These are phyloP conservation scores for Eustoma russellianum DNA, from an alignment of 257 asterid genomes.

Conservation along the genomic window DNA sequence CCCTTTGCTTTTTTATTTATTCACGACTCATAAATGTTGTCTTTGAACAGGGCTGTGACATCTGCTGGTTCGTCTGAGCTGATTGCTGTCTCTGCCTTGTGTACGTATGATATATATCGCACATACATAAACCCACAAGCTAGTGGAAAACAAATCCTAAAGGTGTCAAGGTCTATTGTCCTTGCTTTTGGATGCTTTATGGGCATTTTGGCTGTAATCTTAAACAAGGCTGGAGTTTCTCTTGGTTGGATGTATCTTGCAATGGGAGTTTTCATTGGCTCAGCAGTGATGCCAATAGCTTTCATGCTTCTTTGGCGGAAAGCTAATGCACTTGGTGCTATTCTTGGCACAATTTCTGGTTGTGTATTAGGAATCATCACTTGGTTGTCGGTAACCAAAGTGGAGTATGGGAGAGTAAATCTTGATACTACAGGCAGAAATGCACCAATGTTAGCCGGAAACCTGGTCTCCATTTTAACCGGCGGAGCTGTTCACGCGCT, in stretches of 20 bases:
- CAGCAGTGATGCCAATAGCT: slow-evolving; percentile 88
- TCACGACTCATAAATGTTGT: not conserved
- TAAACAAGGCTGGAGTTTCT: slow-evolving; percentile 82
- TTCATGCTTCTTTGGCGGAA: slow-evolving; percentile 84
- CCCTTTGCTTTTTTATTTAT: no score
- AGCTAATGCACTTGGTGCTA: slow-evolving; percentile 73
- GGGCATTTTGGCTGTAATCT: slow-evolving; percentile 78
- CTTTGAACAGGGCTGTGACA: slow-evolving; percentile 71
- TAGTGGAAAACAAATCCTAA: slow-evolving; percentile 61
- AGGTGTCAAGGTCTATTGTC: slow-evolving; percentile 56
- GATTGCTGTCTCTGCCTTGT: slow-evolving; percentile 80
- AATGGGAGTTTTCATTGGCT: slow-evolving; percentile 82
- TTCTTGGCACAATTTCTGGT: slow-evolving; percentile 60
- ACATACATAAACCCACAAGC: slow-evolving; percentile 82
- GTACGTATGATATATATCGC: slow-evolving; percentile 83
- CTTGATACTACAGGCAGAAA: slow-evolving; percentile 89
- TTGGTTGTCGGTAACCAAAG: slow-evolving; percentile 67
- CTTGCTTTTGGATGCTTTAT: slow-evolving; percentile 66
- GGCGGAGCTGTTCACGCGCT: slow-evolving; percentile 72
- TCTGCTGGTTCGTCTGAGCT: slow-evolving; percentile 95
- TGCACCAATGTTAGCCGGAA: slow-evolving; percentile 92
- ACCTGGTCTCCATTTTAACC: slow-evolving; percentile 67
- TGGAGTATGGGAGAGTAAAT: slow-evolving; percentile 66
- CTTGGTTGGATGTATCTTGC: slow-evolving; percentile 95
- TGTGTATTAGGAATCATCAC: slow-evolving; percentile 70